Percentiles rank a stretch among this genome's conserved stretches.
Conservation (phyloP, 1,139 yeast genomes). For the Yamadazyma taylorii region DNA sequence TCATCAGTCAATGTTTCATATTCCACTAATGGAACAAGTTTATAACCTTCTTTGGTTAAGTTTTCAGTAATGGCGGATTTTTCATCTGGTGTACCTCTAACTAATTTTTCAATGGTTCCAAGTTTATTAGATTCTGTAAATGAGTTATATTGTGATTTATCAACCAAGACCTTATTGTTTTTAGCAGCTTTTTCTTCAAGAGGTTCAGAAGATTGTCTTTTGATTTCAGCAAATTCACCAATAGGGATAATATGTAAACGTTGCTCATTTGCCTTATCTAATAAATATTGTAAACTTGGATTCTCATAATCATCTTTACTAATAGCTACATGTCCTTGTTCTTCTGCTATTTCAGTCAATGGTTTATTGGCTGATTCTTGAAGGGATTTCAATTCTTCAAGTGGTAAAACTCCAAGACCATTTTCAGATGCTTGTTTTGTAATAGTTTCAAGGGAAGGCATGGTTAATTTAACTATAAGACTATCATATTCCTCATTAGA, state of each 20-base stretch:
- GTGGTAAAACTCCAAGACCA: conserved; percentile 30
- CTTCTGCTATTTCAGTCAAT: conserved; percentile 21
- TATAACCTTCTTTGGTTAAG: conserved; percentile 5
- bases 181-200: conserved; percentile 23
- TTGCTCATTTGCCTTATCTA: conserved; percentile 18
- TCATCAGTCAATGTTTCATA: conserved; percentile 10
- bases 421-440: conserved; percentile 26
- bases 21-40: conserved; percentile 7
- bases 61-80: neutral
- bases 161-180: conserved; percentile 7
- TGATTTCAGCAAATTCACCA: conserved; percentile 16
- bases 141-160: conserved; percentile 7
- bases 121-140: conserved; percentile 2
- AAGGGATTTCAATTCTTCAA: conserved; percentile 24
- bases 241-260: conserved; percentile 20
- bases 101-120: conserved; percentile 8
- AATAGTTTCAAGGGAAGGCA: conserved; percentile 37
- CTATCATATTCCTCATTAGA: conserved; percentile 29
- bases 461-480: conserved; percentile 34
- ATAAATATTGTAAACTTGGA: conserved; percentile 26
- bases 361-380: conserved; percentile 17
- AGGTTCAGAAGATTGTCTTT: conserved; percentile 16
- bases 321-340: conserved; percentile 28
- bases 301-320: conserved; percentile 20
- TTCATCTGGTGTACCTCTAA: conserved; percentile 8